Evolutionary conservation across 2,329 filamentous ascomycete species (phyloP), one percentile per base, ranked within the genome.

Genomic region (Didymella glomerata): DNA sequence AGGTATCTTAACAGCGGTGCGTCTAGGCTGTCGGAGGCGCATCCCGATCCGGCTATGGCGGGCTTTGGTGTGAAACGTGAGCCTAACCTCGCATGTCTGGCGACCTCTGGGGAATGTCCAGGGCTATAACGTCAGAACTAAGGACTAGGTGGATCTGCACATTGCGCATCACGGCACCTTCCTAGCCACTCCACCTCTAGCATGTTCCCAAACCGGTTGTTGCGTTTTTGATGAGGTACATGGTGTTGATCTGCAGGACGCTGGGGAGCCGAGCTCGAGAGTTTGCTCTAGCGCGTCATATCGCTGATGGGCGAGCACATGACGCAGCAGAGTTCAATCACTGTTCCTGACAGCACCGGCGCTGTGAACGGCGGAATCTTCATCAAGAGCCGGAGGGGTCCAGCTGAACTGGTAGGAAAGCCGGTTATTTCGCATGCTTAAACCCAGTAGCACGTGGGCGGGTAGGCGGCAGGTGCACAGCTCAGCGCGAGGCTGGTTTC

Each of bases 31-130:
- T 72, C 71, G 73, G 73, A 63, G 72, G 68, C 66, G 64, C 61
- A 63, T 61, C 68, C 68, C 59, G 69, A 72, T 66, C 66, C 57
- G 71, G 72, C 63, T 66, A 71, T 64, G 65, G 65, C 64, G 64
- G 66, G 66, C 65, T 64, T 69, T 69, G 69, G 66, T 62, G 63
- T 77, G 75, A 77, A 77, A 77, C 74, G 65, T 62, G 69, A 64
- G 71, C 69, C 71, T 73, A 71, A 74, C 69, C 66, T 70, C 68
- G 64, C 72, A 69, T 73, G 75, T 73, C 68, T 64, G 75, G 71
- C 75, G 72, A 75, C 73, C 74, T 74, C 74, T 77, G 72, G 73
- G 72, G 74, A 74, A 75, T 67, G 40, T 49, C 50, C 32, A 58
- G 25, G 38, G 32, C 59, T 68, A 70, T 69, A 70, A 54, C 48